A percentile compares a stretch with the other conserved stretches of the same genome.
phyloP scores from a whole-genome alignment of 2,329 filamentous ascomycete genomes.

The Keithomyces neogunnii region DNA sequence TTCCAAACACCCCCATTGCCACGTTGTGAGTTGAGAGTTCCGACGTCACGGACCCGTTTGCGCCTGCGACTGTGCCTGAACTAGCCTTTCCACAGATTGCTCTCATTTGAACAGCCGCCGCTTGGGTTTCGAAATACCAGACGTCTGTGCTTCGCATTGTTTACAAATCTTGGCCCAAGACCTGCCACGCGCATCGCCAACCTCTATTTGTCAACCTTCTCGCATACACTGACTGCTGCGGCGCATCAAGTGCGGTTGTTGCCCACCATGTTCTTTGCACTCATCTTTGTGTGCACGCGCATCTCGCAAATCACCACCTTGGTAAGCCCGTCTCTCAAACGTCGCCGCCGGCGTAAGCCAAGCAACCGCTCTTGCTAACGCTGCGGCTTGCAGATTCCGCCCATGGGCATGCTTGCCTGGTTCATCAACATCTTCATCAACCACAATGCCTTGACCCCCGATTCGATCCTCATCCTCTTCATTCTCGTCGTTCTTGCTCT shows the following conservation, averaged over 20 bases:
- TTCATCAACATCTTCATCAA: constrained; percentile 54
- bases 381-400: constrained; percentile 42
- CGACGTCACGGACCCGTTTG: too few relatives aligned
- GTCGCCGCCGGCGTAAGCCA: background rate
- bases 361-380: background rate
- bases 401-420: constrained; percentile 58
- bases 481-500: constrained; percentile 56
- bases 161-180: too few relatives aligned
- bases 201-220: too few relatives aligned
- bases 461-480: constrained; percentile 58
- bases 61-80: too few relatives aligned
- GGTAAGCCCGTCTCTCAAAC: constrained; percentile 30
- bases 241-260: background rate
- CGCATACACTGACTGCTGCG: too few relatives aligned
- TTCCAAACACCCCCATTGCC: constrained; percentile 4
- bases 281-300: constrained; percentile 56
- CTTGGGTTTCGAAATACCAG: too few relatives aligned
- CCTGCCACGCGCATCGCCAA: too few relatives aligned
- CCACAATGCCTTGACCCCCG: constrained; percentile 49
- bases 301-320: constrained; percentile 54
- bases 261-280: constrained; percentile 50
- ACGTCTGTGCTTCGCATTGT: too few relatives aligned
- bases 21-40: background rate
- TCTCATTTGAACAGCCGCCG: too few relatives aligned
- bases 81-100: background rate